phyloP scores from a whole-genome alignment of 2,329 filamentous ascomycete genomes.

The Bipolaris sorokiniana region DNA sequence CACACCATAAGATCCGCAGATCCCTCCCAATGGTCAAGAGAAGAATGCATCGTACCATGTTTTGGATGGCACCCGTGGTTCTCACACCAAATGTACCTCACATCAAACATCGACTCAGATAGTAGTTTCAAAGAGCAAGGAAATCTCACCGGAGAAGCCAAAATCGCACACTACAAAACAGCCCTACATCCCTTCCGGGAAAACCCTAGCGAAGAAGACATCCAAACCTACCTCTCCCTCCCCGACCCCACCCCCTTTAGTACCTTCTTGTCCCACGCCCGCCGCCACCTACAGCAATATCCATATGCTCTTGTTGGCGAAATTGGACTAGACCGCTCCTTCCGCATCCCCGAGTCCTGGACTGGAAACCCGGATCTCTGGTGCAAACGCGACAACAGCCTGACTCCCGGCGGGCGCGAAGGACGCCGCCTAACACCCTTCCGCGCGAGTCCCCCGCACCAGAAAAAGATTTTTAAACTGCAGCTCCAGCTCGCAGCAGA shows the following conservation, averaged over 20 bases:
- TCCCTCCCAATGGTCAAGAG: constrained; percentile 32
- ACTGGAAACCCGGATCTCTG: constrained; percentile 42
- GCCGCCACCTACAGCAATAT: constrained; percentile 60
- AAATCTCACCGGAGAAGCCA: constrained; percentile 57
- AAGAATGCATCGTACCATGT: constrained; percentile 66
- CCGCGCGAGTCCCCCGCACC: constrained; percentile 71
- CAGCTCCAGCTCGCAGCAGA: constrained; percentile 76
- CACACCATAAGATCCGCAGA: constrained; percentile 56
- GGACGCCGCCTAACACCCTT: constrained; percentile 71
- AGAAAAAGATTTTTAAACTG: constrained; percentile 67
- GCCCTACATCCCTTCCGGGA: constrained; percentile 62
- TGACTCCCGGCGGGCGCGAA: constrained; percentile 74
- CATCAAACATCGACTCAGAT: not conserved
- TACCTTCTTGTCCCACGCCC: constrained; percentile 63
- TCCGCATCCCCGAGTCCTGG: constrained; percentile 71
- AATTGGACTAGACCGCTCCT: constrained; percentile 77
- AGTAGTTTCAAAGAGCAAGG: constrained; percentile 29
- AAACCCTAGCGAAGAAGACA: constrained; percentile 48
- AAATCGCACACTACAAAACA: constrained; percentile 67
- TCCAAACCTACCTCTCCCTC: constrained; percentile 54
- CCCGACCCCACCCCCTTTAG: constrained; percentile 68
- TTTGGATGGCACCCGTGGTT: constrained; percentile 93
- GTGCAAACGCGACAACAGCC: constrained; percentile 52
- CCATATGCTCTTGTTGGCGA: constrained; percentile 75
- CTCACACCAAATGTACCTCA: constrained; percentile 71